Base-by-base conservation (phyloP, 768 basidiomycete species). In the Tricholoma bakamatsutake region DNA sequence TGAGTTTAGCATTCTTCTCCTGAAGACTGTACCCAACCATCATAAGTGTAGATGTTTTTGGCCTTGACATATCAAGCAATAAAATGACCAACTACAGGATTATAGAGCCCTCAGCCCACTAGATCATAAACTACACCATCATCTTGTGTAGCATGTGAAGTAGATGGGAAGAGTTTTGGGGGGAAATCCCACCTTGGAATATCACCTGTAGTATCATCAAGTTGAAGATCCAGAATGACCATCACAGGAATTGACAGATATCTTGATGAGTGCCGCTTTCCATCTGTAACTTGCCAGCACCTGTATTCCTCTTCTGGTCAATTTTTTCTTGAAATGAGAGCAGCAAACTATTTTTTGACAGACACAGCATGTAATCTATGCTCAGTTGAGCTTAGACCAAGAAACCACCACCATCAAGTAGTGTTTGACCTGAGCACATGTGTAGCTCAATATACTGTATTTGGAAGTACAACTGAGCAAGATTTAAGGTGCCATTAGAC, bases 81-180 rank as follows among this genome's bases (percentile, higher is more conserved):
- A 42, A 66, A 69, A 52, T 71, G 68, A 11, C 51, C 21, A 18
- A 31, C 10, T 13, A 10, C 21, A n/a, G 24, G n/a, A 15, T 58
- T 62, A n/a, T 59, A 35, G 17, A 68, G 61, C 0, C 46, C 65
- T n/a, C 61, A 52, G 0, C 67, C 67, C 7, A 66, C 50, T 0
- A 69, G 53, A 48, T 67, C 60, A 54, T 68, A 68, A 3, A 62
- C 53, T 2, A 66, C 35, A 5, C 52, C 61, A n/a, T 45, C 11
- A 15, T 57, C 50, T 30, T 54, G 51, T 7, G 35, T 45, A 31
- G 52, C 21, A 13, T 17, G 11, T 39, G 56, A 33, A 13, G 51
- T 51, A 39, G 54, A 27, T 2, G 52, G 47, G 6, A 55, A 28
- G 15, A 69, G 47, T 0, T 50, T 60, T 1, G 40, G 17, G 5